Evolutionary conservation across 2,329 filamentous ascomycete genomes (phyloP), one percentile per base, ranked within the genome.

Genomic region (Aspergillus pseudotamarii): DNA sequence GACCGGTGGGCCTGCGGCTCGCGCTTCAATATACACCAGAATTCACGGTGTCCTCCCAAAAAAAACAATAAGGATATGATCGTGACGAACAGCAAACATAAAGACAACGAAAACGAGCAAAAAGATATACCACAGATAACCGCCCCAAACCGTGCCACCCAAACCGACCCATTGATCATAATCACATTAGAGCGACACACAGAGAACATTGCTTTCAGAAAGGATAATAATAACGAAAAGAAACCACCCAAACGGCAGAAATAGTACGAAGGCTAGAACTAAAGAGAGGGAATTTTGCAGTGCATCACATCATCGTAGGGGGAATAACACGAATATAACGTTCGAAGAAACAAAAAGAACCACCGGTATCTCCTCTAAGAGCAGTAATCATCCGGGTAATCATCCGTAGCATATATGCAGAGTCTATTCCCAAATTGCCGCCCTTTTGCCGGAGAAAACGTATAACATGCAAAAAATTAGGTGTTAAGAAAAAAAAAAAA

Each of bases 111-210:
- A 59, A 46, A 48, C 26, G n/a, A 43, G 58, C 48, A 36, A 55
- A n/a, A 55, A 67, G 58, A 66, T 53, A 61, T 68, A 50, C 46
- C 46, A 50, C 64, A 68, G 64, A 67, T 66, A 68, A 62, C 69
- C 69, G 58, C 65, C 68, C 69, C 66, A 65, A 66, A 70, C 69
- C 67, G 63, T 67, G 61, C 64, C 64, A 61, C 63, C 68, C 66
- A 61, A 68, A 64, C 67, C 64, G 61, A 59, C 63, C 66, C 68
- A 71, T 72, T 70, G 68, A 68, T 72, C 70, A 63, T 72, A 68
- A 71, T 64, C 69, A 61, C 66, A 64, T 71, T 51, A 69, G 69
- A 68, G 61, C 59, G 43, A 63, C 59, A 66, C 62, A 60, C 56
- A n/a, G n/a, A 67, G 48, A 57, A 62, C 62, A 64, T 59, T 43